Percentiles rank a stretch among this genome's conserved stretches.
Conservation (phyloP, 352 stramenopile species). For the Globisporangium barbulae region DNA sequence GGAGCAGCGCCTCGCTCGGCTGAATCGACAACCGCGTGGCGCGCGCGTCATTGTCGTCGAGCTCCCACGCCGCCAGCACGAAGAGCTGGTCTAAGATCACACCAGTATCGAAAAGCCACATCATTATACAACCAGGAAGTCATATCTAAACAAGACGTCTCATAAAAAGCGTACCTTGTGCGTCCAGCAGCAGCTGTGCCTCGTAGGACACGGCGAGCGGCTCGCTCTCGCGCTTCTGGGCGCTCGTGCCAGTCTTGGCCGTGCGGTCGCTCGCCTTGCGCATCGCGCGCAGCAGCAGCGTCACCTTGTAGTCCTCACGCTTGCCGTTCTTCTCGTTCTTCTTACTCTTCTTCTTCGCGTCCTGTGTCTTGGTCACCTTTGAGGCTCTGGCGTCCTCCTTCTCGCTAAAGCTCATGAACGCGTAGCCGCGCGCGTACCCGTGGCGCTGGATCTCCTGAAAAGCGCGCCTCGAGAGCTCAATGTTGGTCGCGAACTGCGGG, state of each 20-base stretch:
- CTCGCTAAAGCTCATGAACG: slow-evolving; percentile 55
- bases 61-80: slow-evolving; percentile 58
- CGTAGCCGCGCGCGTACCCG: slow-evolving; percentile 54
- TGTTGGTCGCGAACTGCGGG: slow-evolving; percentile 45
- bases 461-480: slow-evolving; percentile 36
- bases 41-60: slow-evolving; percentile 30
- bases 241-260: slow-evolving; percentile 27
- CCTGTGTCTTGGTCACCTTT: neutral
- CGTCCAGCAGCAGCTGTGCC: slow-evolving; percentile 24
- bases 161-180: slow-evolving; percentile 15
- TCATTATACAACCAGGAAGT: slow-evolving; percentile 7
- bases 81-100: slow-evolving; percentile 37
- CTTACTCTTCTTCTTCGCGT: slow-evolving; percentile 13
- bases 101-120: neutral
- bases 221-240: slow-evolving; percentile 18
- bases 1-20: slow-evolving; percentile 16
- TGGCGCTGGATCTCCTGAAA: slow-evolving; percentile 56
- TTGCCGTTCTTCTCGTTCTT: slow-evolving; percentile 19
- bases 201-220: slow-evolving; percentile 28
- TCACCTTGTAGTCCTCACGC: slow-evolving; percentile 37
- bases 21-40: slow-evolving; percentile 45
- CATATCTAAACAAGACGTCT: neutral
- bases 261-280: slow-evolving; percentile 17
- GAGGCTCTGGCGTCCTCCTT: slow-evolving; percentile 18
- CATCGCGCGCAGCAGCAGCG: slow-evolving; percentile 41